Evolutionary conservation across 2,329 filamentous ascomycete species (phyloP).

Genomic region (Neonectria faginata): DNA sequence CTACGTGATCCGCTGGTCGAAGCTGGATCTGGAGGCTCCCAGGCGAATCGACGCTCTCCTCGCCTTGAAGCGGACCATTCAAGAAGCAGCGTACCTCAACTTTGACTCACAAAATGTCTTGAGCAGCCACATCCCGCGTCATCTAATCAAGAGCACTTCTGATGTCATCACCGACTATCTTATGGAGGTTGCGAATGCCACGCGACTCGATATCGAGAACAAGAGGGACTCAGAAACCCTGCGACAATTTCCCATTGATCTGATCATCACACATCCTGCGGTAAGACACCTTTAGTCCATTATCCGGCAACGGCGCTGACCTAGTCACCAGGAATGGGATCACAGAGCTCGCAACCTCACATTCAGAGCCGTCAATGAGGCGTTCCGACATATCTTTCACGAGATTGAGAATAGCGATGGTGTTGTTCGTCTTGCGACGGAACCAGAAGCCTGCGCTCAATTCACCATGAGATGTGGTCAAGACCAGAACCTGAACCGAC

Average conservation of each 20-base stretch:
- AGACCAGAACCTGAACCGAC: constrained; percentile 9
- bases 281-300: background rate
- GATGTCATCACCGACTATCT: constrained; percentile 33
- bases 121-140: constrained; percentile 19
- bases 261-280: constrained; percentile 31
- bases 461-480: constrained; percentile 23
- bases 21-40: constrained; percentile 27
- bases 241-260: constrained; percentile 25
- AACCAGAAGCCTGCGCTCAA: constrained; percentile 32
- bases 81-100: constrained; percentile 13
- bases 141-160: constrained; percentile 22
- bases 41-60: constrained; percentile 17
- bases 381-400: constrained; percentile 21
- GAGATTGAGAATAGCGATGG: constrained; percentile 6
- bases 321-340: constrained; percentile 24
- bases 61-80: constrained; percentile 24
- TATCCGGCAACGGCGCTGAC: background rate
- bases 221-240: constrained; percentile 6
- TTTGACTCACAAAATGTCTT: constrained; percentile 10
- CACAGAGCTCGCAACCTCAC: constrained; percentile 27
- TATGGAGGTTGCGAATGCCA: constrained; percentile 12
- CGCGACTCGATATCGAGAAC: constrained; percentile 21
- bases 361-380: constrained; percentile 27
- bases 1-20: constrained; percentile 31
- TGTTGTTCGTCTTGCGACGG: constrained; percentile 18